Evolutionary conservation across 2,329 filamentous ascomycete genomes (phyloP).

Genomic region (Alternaria triticimaculans): DNA sequence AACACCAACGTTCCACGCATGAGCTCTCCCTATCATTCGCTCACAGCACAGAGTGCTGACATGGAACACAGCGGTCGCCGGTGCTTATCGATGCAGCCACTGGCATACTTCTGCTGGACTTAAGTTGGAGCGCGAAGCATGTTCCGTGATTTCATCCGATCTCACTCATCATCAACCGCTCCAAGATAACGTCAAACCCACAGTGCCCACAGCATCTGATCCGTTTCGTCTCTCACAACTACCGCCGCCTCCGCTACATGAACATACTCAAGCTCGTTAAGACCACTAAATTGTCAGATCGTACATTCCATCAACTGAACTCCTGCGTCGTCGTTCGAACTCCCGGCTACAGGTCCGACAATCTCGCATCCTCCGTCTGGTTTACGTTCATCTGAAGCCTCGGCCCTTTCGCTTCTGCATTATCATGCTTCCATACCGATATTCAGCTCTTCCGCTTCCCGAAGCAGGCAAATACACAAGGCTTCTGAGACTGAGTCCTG

Average conservation of each 20-base stretch:
- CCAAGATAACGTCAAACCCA: not conserved
- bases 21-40: not conserved
- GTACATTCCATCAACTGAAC: too few species aligned
- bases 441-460: not conserved
- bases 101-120: not conserved
- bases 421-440: not conserved
- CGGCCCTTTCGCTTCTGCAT: fast-evolving
- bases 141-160: not conserved
- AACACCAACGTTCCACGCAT: not conserved
- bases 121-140: not conserved
- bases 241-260: not conserved
- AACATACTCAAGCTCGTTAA: not conserved
- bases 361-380: not conserved
- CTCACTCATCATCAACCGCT: not conserved
- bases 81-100: not conserved
- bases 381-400: not conserved
- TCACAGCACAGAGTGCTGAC: not conserved
- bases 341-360: too few species aligned
- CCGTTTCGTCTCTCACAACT: not conserved
- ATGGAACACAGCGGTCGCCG: not conserved
- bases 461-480: not conserved
- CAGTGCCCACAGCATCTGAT: not conserved
- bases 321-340: too few species aligned
- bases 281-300: too few species aligned
- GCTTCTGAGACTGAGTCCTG: not conserved